Percentiles rank a stretch among this genome's conserved stretches.
Evolutionary conservation across 1,284 basidiomycete genomes (phyloP).

Genomic region (Rhodofomes roseus): DNA sequence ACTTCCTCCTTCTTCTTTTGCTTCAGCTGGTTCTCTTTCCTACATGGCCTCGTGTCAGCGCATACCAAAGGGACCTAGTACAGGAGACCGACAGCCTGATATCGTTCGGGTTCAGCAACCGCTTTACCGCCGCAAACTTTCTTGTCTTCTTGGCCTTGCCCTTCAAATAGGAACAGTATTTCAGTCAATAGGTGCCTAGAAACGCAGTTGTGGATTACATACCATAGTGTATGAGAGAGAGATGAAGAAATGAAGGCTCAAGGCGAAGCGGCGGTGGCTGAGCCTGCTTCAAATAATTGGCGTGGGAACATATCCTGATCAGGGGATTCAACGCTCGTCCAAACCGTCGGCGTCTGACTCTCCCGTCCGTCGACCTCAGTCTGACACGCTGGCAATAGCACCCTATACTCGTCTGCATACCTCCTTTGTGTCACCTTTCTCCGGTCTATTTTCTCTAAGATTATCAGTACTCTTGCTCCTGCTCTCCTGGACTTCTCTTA

Average conservation of each 20-base stretch:
- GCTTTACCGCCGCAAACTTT: constrained; percentile 95
- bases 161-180: constrained; percentile 47
- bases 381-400: too few species aligned
- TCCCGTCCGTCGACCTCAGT: too few species aligned
- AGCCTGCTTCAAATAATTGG: background rate
- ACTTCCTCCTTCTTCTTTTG: constrained; percentile 76
- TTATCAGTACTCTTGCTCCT: too few species aligned
- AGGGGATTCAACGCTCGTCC: background rate
- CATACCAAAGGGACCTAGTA: background rate
- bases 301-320: background rate
- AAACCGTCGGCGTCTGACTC: background rate
- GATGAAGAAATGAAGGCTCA: too few species aligned
- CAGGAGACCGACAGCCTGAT: constrained; percentile 73
- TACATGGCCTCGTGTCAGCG: constrained; percentile 22
- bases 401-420: too few species aligned
- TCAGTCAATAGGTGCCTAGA: too few species aligned
- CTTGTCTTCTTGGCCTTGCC: constrained; percentile 93
- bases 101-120: constrained; percentile 93
- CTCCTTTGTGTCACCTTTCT: too few species aligned
- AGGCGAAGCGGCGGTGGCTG: background rate
- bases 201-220: background rate
- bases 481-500: too few species aligned
- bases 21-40: constrained; percentile 80
- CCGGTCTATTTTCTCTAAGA: too few species aligned
- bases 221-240: background rate